Evolutionary conservation across 306 rosid genomes (phyloP).

Genomic region (Castanea crenata): DNA sequence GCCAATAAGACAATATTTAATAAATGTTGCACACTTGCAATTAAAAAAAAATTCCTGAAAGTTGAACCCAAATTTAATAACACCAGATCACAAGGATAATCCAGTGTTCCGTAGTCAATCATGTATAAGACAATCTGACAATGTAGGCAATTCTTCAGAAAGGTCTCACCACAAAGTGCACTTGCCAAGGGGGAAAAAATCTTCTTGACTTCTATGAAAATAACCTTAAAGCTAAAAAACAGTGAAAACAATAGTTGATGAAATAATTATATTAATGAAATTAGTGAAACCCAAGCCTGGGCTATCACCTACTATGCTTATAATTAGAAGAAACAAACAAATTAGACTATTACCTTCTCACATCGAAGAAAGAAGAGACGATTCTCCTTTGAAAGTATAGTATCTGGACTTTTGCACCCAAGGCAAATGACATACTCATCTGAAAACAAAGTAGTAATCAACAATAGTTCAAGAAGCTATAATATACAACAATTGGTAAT

Average conservation of each 20-base stretch:
- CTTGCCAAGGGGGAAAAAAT: background rate
- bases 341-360: conserved; percentile 60
- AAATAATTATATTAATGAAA: background rate
- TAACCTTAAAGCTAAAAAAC: background rate
- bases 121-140: conserved; percentile 20
- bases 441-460: conserved; percentile 25
- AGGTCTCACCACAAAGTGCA: conserved; percentile 13
- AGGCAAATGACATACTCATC: conserved; percentile 90
- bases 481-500: background rate
- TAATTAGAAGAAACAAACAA: too few species aligned
- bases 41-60: background rate
- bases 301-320: background rate
- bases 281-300: background rate
- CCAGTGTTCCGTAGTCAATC: background rate
- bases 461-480: background rate
- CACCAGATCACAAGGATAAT: conserved; percentile 22
- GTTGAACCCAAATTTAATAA: too few species aligned
- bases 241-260: background rate
- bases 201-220: background rate
- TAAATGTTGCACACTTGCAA: too few species aligned
- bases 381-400: conserved; percentile 90
- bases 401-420: conserved; percentile 97
- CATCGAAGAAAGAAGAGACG: conserved; percentile 96
- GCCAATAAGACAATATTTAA: background rate
- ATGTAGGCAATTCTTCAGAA: conserved; percentile 24